Percentiles rank a stretch among this genome's conserved stretches.
Conservation (phyloP, 805 yeast species). For the Yarrowia hollandica region DNA sequence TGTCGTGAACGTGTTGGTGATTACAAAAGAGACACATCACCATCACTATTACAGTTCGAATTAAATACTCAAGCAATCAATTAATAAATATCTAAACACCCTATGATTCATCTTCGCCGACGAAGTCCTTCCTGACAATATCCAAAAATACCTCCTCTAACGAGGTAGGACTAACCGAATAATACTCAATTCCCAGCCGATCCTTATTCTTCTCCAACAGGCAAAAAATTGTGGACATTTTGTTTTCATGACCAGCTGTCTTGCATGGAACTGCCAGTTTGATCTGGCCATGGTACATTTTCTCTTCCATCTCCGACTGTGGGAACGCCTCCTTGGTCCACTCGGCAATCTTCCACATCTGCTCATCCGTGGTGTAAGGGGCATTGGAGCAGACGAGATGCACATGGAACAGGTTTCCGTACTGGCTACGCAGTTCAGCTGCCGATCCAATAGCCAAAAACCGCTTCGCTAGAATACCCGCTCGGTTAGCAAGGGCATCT, state of each 20-base stretch:
- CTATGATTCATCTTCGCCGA: slow-evolving; percentile 4
- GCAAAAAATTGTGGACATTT: slow-evolving; percentile 33
- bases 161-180: slow-evolving; percentile 40
- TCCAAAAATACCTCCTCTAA: slow-evolving; percentile 42
- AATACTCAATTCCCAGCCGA: slow-evolving; percentile 37
- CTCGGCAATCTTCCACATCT: slow-evolving; percentile 36
- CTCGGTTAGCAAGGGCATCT: slow-evolving; percentile 42
- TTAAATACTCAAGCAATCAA: too few species aligned
- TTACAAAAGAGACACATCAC: too few species aligned
- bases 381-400: slow-evolving; percentile 39
- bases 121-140: slow-evolving; percentile 37
- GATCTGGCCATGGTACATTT: slow-evolving; percentile 41
- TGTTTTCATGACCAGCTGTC: slow-evolving; percentile 8
- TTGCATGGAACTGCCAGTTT: slow-evolving; percentile 37
- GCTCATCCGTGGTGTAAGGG: slow-evolving; percentile 36
- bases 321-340: slow-evolving; percentile 36
- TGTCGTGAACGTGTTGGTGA: too few species aligned
- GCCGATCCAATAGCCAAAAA: slow-evolving; percentile 42
- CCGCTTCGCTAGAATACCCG: slow-evolving; percentile 41
- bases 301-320: slow-evolving; percentile 38
- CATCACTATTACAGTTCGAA: too few species aligned
- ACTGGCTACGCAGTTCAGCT: slow-evolving; percentile 36
- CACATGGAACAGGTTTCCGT: slow-evolving; percentile 40
- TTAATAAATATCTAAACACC: not conserved
- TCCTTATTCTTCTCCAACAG: slow-evolving; percentile 32